Evolutionary conservation across 768 basidiomycete genomes (phyloP).

Genomic region (Favolaschia claudopus): DNA sequence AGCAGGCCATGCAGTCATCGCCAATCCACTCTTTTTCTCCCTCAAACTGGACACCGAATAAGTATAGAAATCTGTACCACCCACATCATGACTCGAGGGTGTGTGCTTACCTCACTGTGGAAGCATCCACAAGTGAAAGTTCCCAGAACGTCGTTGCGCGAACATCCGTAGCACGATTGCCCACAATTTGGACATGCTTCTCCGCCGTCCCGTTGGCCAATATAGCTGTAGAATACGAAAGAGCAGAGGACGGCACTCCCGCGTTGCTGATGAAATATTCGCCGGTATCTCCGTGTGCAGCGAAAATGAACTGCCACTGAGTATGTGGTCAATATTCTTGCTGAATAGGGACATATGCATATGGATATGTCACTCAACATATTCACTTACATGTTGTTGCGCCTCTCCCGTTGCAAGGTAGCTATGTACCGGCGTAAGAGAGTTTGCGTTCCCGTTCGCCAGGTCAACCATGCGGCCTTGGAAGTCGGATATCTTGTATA

Average conservation of each 20-base stretch:
- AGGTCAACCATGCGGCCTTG: conserved; percentile 3
- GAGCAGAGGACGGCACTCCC: background rate
- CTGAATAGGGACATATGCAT: no score
- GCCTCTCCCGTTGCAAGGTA: background rate
- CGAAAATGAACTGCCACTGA: conserved; percentile 10
- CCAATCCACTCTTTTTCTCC: background rate
- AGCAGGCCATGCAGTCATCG: conserved; percentile 8
- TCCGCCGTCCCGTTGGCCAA: background rate
- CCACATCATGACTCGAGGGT: no score
- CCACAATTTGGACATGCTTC: background rate
- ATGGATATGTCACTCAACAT: no score
- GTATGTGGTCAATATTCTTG: background rate
- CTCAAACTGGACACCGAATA: background rate
- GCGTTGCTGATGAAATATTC: background rate
- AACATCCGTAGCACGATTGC: background rate
- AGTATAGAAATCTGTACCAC: no score
- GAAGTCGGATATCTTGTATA: conserved; percentile 3
- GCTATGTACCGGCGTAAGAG: background rate
- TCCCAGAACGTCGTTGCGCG: conserved; percentile 1
- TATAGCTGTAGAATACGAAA: background rate
- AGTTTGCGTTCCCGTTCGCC: background rate
- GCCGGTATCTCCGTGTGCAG: background rate
- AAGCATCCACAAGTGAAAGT: background rate
- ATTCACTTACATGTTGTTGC: conserved; percentile 1
- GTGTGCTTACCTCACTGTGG: background rate